Evolutionary conservation across 2,329 filamentous ascomycete species (phyloP).

Genomic region (Fusarium sacchari): DNA sequence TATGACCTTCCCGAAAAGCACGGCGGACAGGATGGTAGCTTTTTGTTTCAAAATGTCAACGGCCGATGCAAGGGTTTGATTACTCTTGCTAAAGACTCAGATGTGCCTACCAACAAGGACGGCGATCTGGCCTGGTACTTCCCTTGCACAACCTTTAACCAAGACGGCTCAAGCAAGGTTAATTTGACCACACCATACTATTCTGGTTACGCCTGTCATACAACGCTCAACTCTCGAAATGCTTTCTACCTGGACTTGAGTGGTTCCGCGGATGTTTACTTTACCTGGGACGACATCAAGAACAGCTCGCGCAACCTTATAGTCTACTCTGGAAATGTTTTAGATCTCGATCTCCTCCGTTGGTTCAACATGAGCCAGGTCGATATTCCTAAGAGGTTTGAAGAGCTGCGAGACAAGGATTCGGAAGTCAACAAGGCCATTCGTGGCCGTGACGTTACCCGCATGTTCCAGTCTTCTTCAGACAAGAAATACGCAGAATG

Average conservation of each 20-base stretch:
- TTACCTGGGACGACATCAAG: constrained; percentile 92
- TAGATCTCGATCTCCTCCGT: constrained; percentile 86
- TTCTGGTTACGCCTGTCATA: constrained; percentile 89
- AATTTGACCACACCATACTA: constrained; percentile 82
- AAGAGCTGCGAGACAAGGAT: constrained; percentile 77
- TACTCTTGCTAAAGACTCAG: constrained; percentile 73
- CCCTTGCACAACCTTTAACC: constrained; percentile 89
- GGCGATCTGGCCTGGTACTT: constrained; percentile 95
- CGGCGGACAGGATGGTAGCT: constrained; percentile 92
- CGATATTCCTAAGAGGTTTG: constrained; percentile 78
- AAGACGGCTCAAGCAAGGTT: constrained; percentile 84
- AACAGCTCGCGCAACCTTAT: constrained; percentile 90
- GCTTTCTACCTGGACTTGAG: constrained; percentile 77
- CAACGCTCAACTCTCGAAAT: constrained; percentile 72
- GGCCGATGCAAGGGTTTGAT: constrained; percentile 95
- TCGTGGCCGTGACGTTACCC: constrained; percentile 87
- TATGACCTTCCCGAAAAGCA: constrained; percentile 86
- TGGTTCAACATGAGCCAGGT: constrained; percentile 93
- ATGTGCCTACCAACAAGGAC: constrained; percentile 79
- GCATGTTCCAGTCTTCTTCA: constrained; percentile 79
- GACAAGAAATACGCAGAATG: constrained; percentile 89
- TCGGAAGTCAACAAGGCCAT: constrained; percentile 70
- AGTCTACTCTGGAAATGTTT: constrained; percentile 92
- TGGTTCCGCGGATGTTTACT: constrained; percentile 88
- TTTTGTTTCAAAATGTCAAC: constrained; percentile 98